Evolutionary conservation across 2,329 filamentous ascomycete species (phyloP), one percentile per base, ranked within the genome.

Genomic region (Scytalidium sp.): DNA sequence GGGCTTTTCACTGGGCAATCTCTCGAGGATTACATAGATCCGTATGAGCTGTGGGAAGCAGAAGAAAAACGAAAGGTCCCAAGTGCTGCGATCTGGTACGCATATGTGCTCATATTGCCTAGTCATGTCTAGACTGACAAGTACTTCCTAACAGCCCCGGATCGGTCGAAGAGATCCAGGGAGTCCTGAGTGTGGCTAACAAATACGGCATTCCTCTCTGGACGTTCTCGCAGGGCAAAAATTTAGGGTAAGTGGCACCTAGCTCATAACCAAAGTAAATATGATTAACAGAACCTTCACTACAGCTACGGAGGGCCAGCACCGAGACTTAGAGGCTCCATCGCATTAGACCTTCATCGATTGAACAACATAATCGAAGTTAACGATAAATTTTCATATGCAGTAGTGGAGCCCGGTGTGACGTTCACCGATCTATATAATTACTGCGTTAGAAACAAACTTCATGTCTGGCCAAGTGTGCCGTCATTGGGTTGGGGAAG

Each of bases 401-500:
- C 65, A 8, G 61, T 68, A 27, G 64, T 69, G 7, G 66, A 69
- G 46, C 68, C 68, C 0, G 75, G 74, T 2, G 75, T 77, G 6
- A 74, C 71, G 0, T 78, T 74, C 47, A 67, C 67, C 19, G 70
- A 75, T 44, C 61, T 78, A 3, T 73, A 75, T 50, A 56, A 65
- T 7, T 66, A 73, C 54, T 71, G 73, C 50, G 62, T 64, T 17
- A 64, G 69, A 46, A 59, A 69, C 29, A 61, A 66, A 52, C 65
- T 73, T 47, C 68, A 67, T 46, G 66, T 76, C 4, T 76, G 74
- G 75, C 71, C 75, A 2, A 72, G 71, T 52, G 70, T 69, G n/a
- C 72, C 76, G 1, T 74, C 72, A 19, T 64, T 79, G 8, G 75
- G 75, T 23, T 76, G 75, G 63, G 75, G 75, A 1, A 71, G 68